Conservation (phyloP, 2,329 filamentous ascomycete species). For the Bipolaris zeicola region DNA sequence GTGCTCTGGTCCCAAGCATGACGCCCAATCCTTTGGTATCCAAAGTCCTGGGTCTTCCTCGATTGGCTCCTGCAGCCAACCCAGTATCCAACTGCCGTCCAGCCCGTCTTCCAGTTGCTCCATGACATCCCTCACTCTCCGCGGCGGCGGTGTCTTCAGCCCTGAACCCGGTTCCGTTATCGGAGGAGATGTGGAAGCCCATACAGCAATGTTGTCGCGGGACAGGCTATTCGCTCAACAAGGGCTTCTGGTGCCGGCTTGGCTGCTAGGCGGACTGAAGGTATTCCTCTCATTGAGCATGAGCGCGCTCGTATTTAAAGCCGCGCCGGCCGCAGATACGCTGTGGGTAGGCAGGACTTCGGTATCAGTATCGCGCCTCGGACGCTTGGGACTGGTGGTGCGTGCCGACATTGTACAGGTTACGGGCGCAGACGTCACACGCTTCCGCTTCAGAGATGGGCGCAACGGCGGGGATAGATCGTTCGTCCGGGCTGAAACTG, state of each 20-base stretch:
- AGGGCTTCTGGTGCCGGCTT: conserved; percentile 5
- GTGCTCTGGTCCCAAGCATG: too few species aligned
- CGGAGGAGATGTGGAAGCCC: conserved; percentile 16
- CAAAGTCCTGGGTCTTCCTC: too few species aligned
- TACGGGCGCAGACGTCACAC: conserved; percentile 5
- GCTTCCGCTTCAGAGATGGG: conserved; percentile 22
- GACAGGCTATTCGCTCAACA: neutral
- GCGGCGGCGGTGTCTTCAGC: conserved; percentile 10
- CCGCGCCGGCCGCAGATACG: conserved; percentile 17
- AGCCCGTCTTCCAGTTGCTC: conserved; percentile 11
- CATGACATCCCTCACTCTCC: conserved; percentile 18
- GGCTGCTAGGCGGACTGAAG: conserved; percentile 17
- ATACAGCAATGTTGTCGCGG: conserved; percentile 11
- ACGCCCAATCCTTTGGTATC: too few species aligned
- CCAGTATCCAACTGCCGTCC: neutral
- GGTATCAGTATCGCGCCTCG: conserved; percentile 17
- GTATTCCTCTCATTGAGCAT: conserved; percentile 16
- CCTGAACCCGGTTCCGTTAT: conserved; percentile 20
- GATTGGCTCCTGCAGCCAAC: neutral
- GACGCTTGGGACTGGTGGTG: conserved; percentile 18
- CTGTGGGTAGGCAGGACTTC: conserved; percentile 6
- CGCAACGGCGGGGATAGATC: conserved; percentile 19
- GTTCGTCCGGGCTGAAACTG: conserved; percentile 9
- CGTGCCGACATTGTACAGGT: conserved; percentile 12
- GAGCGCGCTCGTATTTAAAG: conserved; percentile 14